Evolutionary conservation across 345 rosid genomes (phyloP), one percentile per base, ranked within the genome.

Genomic region (Moringa oleifera): DNA sequence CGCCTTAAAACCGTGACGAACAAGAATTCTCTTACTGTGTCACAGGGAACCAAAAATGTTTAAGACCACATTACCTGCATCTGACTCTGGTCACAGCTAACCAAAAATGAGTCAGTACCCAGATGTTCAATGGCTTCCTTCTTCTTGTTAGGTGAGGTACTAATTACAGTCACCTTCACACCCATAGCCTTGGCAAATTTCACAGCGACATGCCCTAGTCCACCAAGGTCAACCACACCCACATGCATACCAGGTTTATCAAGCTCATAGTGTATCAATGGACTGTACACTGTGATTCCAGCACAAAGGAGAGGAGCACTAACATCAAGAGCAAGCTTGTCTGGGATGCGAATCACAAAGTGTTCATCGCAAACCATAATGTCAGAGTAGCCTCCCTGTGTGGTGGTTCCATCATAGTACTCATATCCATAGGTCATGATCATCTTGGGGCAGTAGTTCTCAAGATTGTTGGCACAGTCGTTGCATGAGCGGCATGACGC

Each of bases 221-320:
- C 77, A 2, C 77, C 77, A 23, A 73, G 63, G 20, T 73, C 77
- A 46, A 73, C 73, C 21, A 73, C 69, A n/a, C 96, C 96, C 7
- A 85, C 47, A 65, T 83, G 89, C 51, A 56, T 61, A 8, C 81
- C 88, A 0, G 86, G 81, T 19, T 68, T 73, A 5, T 74, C 80
- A 0, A 88, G 73, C 47, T 81, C 79, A 18, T 57, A 85, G 23
- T 81, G 77, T 57, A 60, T 83, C 79, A 89, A 70, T 0, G 96
- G 87, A 66, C 89, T 85, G 20, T 85, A 85, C 20, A 88, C 83
- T 0, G 88, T 85, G 64, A 85, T 83, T 18, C 91, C 95, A 7
- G 86, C 89, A 53, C 95, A 88, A 0, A 88, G 81, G 31, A 88
- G 69, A 4, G 91, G 93, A 0, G 93, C 96, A 8, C 66, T 75